Evolutionary conservation across 495 filamentous ascomycete species (phyloP).

Genomic region (Annulohypoxylon moriforme): DNA sequence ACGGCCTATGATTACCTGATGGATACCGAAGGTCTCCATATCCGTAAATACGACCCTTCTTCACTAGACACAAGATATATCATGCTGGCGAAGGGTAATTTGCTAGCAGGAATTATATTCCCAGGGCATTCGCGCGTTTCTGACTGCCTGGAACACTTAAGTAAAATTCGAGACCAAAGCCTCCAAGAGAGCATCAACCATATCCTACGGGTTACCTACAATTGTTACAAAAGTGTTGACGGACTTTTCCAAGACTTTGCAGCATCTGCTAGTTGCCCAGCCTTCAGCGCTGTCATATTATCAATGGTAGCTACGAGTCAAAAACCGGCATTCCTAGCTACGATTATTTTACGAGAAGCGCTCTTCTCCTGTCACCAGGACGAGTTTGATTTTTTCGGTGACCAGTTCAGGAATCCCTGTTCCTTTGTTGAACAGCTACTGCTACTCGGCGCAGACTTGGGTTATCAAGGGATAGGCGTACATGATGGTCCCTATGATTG

Average conservation of each 20-base stretch:
- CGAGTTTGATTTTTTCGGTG: too few relatives aligned
- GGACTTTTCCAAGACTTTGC: neutral
- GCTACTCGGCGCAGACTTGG: neutral
- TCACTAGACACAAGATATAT: neutral
- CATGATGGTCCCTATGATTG: too few relatives aligned
- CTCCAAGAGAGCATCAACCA: neutral
- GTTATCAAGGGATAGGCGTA: neutral
- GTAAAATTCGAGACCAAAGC: neutral
- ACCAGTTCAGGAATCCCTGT: neutral
- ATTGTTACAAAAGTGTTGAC: neutral
- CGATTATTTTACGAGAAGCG: neutral
- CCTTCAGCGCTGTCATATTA: neutral
- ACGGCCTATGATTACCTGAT: conserved; percentile 12
- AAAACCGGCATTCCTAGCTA: neutral
- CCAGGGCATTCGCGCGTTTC: neutral
- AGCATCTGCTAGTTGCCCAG: neutral
- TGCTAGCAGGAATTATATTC: neutral
- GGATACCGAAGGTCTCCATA: neutral
- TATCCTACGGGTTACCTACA: neutral
- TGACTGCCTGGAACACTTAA: neutral
- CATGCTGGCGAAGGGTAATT: neutral
- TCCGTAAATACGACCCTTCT: neutral
- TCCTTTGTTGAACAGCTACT: neutral
- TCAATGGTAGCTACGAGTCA: neutral
- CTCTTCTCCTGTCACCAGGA: too few relatives aligned